phyloP scores from a whole-genome alignment of 176 grass and related monocot genomes.

The bread wheat (Triticum aestivum) region DNA sequence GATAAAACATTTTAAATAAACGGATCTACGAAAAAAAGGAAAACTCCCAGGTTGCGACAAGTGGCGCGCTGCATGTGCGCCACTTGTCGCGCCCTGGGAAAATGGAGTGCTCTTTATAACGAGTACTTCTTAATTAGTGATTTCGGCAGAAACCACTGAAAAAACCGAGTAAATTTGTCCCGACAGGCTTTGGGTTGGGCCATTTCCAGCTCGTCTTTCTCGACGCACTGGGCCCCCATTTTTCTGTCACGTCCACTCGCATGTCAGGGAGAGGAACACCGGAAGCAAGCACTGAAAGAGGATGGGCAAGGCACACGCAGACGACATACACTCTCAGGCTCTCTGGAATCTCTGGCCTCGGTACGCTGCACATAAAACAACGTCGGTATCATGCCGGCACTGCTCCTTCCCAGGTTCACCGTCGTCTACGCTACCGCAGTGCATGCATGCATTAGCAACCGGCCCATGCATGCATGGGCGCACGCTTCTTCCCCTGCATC shows the following conservation, averaged over 20 bases:
- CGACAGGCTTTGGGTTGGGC: no score
- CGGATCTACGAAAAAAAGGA: no score
- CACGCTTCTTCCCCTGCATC: slow-evolving; percentile 26
- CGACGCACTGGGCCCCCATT: not conserved
- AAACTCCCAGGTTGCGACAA: no score
- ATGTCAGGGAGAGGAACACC: not conserved
- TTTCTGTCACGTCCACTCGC: not conserved
- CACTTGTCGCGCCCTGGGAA: no score
- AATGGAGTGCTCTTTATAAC: no score
- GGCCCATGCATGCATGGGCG: not conserved
- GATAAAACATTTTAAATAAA: no score
- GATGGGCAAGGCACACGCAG: not conserved
- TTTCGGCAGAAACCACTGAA: no score
- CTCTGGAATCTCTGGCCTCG: no score
- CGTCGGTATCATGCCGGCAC: not conserved
- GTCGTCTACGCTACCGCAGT: not conserved
- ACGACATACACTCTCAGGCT: not conserved
- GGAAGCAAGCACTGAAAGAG: slow-evolving; percentile 23
- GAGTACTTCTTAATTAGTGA: no score
- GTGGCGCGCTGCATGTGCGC: no score
- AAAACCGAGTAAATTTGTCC: no score
- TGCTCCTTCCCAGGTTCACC: slow-evolving; percentile 11
- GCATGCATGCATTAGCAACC: not conserved
- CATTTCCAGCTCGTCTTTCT: not conserved
- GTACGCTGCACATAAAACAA: not conserved